Base-by-base conservation (phyloP, 2,329 filamentous ascomycete species). In the Pestalotiopsis sp. region DNA sequence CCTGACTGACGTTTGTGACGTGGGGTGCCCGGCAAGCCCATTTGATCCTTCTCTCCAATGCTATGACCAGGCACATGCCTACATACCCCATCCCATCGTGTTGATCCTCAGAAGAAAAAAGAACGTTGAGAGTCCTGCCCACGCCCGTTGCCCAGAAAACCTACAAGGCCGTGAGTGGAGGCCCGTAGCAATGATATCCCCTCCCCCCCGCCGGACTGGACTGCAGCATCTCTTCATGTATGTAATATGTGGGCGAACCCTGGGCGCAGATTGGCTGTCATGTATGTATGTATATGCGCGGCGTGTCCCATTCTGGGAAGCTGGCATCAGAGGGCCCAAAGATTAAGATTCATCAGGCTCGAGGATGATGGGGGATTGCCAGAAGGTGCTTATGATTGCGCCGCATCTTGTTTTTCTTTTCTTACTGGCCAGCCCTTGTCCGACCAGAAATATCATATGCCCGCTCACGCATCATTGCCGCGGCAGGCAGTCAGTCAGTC, bases 281-380 rank as follows among this genome's bases (percentile, higher is more conserved):
- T 62, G 27, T 36, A 23, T 13, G 20, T 59, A 25, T n/a, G 17
- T 59, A 62, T 40, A 27, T 62, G 27, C 59, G 27, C 59, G 59
- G 59, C 59, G 36, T n/a, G 59, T 62, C 59, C 61, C 61, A 25
- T 45, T 64, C 61, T 64, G 61, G 61, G 61, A 64, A 64, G 61
- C 40, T 64, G 61, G 41, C n/a, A 64, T 45, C 25, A 36, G 23
- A 27, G 57, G 25, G 59, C 25, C 59, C 59, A 27, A 62, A 40
- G 40, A 64, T 41, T 64, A 64, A 64, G 61, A 64, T 64, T 64
- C 61, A 27, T 38, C 36, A 25, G 41, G 61, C 38, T 52, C 49
- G 20, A 49, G 38, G 61, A 45, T 41, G 27, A 45, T 20, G 17
- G 25, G 17, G 45, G 14, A n/a, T n/a, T 11, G 9, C 61, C 38